Evolutionary conservation across 345 rosid genomes (phyloP), one percentile per base, ranked within the genome.

Genomic region (Rhodamnia rubescens): DNA sequence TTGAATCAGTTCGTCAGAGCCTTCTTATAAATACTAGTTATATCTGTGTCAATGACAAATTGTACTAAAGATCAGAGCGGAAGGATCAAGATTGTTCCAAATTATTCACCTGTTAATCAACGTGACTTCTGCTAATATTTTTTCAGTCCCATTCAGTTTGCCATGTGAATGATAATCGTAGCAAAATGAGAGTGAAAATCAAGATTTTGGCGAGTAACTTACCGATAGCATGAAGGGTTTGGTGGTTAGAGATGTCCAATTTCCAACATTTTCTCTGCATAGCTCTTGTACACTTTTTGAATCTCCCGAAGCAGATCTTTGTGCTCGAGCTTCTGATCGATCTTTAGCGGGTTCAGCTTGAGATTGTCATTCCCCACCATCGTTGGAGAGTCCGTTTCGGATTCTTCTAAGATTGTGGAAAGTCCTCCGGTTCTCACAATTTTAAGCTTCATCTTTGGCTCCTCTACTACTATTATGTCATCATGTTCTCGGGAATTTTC

Each of bases 371-470:
- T 44, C 90, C 22, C 82, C 8, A 54, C 51, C 2, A 90, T 69
- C 36, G 80, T 58, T 1, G 85, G 82, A 42, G 85, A 36, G 6
- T 51, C 82, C 9, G 83, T 44, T 87, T 93, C 98, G 5, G 94
- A 89, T 83, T 96, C 99, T 88, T 96, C 99, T 18, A 89, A 85
- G 87, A 96, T 95, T 1, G 98, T 94, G 7, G 98, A 92, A 78
- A 96, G 94, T 42, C 99, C 99, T 10, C 95, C 96, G 1, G 93
- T 93, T 86, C 96, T 93, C 9, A 93, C 95, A n/a, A 51, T 87
- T 74, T 84, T 92, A 47, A 95, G 85, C 44, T 95, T 96, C 91
- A 89, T 85, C 88, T 91, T 93, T 75, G 95, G 90, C 90, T 88
- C 93, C 84, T 96, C 95, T 12, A 94, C 59, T 82, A 94, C 95